Evolutionary conservation across 768 basidiomycete species (phyloP), one percentile per base, ranked within the genome.

Genomic region (Kwoniella sp.): DNA sequence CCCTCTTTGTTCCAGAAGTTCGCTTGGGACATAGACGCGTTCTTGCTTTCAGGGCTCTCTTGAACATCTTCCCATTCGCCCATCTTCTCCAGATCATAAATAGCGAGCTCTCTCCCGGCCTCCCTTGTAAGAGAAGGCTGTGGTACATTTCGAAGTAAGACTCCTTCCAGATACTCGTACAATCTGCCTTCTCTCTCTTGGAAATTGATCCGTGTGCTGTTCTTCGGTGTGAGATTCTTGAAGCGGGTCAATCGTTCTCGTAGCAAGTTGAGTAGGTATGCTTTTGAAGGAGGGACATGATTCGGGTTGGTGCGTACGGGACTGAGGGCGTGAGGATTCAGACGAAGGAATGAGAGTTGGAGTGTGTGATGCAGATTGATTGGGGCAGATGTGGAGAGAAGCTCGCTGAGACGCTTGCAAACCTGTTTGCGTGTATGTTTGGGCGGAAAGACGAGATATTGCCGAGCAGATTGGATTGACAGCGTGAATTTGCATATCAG

Each of bases 141-240:
- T 6, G 55, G 49, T 10, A 74, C 64, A 53, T 70, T 68, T 22
- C 75, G 60, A 25, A 79, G 36, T 19, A 79, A 50, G 1, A 70
- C 59, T 1, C 78, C 78, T 58, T 79, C 78, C 1, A 79, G 66
- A 30, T 77, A 79, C 54, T 79, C 78, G 63, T 79, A 79, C 44
- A 79, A 56, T 47, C 67, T 67, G 13, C 78, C 73, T 59, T 79
- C 78, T 12, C 62, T 49, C 37, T 75, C 73, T 24, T 70, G 60
- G 25, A 77, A 68, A 26, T 67, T 55, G 9, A 72, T 48, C 5
- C 46, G 55, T 21, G 55, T 60, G 1, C 44, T 60, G 3, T 48
- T 49, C n/a, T 62, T 64, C 1, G 73, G 69, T 15, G 61, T 47
- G 22, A 79, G 63, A 48, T 65, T 71, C 6, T 67, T 58, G 66